Evolutionary conservation across 179 eudicot genomes (phyloP), one percentile per base, ranked within the genome.

Genomic region (Amaranthus tricolor): DNA sequence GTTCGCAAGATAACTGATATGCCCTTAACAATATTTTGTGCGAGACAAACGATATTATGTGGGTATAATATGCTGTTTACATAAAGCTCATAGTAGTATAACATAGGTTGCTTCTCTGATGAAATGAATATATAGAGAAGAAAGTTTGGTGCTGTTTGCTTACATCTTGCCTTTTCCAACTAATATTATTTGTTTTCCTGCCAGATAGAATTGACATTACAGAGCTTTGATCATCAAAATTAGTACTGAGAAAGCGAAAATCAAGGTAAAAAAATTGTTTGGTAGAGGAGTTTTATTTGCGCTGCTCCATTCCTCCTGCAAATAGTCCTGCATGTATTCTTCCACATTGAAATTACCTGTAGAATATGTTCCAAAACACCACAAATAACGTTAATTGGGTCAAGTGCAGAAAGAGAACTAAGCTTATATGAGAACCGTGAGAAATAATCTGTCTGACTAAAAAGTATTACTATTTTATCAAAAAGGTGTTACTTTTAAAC

Each of bases 261-360:
- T 43, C 10, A 70, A 62, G 66, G 58, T 70, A 60, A 83, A 55
- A 51, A 77, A 44, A 76, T 51, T 73, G 66, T 67, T 76, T 64
- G 85, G 82, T 52, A 59, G 53, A 68, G 62, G 78, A 76, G 81
- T 72, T 70, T 62, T 12, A 49, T 57, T 24, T 51, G 87, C 80
- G 44, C 60, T 74, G 79, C 84, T 82, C 76, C 72, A 72, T 40
- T 82, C 81, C 66, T 72, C 84, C 50, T 68, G 77, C 63, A 77
- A 62, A 73, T 73, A 81, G 54, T 72, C 76, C 45, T 71, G 81
- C 78, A 82, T 72, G 73, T 79, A 76, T 44, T 76, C 81, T 62
- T 77, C 84, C 47, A 82, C 84, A 62, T 84, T 80, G 81, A 86
- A 86, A 68, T 86, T 82, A 11, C 87, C 89, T 84, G 80, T 79